Percentiles rank a stretch among this genome's conserved stretches.
These are phyloP conservation scores for Daldinia vernicosa DNA, from an alignment of 495 filamentous ascomycete genomes.

Conservation along the genomic window DNA sequence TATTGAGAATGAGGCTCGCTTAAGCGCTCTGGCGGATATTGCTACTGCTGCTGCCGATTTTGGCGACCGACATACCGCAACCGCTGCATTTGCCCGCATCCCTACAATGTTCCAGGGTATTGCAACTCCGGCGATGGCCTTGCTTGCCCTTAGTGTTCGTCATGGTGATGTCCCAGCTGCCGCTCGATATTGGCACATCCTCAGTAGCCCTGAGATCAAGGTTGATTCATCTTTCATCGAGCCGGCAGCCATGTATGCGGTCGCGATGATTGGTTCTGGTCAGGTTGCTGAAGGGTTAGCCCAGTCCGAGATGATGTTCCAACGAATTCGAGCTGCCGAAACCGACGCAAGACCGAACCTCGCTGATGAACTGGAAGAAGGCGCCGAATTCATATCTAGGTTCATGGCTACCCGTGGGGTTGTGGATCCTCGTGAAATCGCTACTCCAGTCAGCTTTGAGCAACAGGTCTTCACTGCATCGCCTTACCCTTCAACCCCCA, in stretches of 20 bases:
- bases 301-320: slow-evolving; percentile 83
- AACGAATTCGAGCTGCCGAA: slow-evolving; percentile 71
- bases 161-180: slow-evolving; percentile 78
- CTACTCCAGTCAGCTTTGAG: slow-evolving; percentile 45
- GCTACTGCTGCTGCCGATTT: slow-evolving; percentile 76
- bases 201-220: slow-evolving; percentile 66
- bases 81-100: slow-evolving; percentile 70
- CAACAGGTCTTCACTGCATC: slow-evolving; percentile 47
- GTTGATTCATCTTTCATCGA: slow-evolving; percentile 77
- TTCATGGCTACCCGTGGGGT: slow-evolving; percentile 71
- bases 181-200: slow-evolving; percentile 75
- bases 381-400: slow-evolving; percentile 78
- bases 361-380: slow-evolving; percentile 86
- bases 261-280: slow-evolving; percentile 82
- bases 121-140: slow-evolving; percentile 75
- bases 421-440: slow-evolving; percentile 54
- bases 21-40: slow-evolving; percentile 54
- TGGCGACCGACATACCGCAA: slow-evolving; percentile 74
- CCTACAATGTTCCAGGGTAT: slow-evolving; percentile 59
- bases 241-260: slow-evolving; percentile 84
- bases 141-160: slow-evolving; percentile 86
- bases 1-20: slow-evolving; percentile 50
- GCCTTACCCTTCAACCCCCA: slow-evolving; percentile 50
- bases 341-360: slow-evolving; percentile 59
- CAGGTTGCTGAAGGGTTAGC: slow-evolving; percentile 78